Conservation (phyloP, 495 filamentous ascomycete genomes). For the Endocarpon pusillum region DNA sequence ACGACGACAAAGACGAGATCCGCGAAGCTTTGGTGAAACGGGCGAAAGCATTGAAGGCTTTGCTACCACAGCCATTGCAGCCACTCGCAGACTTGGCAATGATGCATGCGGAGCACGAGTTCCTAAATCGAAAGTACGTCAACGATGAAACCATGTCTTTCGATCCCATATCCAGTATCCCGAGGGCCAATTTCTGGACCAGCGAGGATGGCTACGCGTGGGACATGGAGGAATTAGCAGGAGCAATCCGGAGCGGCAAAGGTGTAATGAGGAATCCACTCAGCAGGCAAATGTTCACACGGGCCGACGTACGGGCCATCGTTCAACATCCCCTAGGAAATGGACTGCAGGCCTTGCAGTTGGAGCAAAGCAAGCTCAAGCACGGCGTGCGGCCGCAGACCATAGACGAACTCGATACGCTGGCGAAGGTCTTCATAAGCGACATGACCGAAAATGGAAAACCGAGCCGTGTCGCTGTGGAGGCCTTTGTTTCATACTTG, state of each 20-base stretch:
- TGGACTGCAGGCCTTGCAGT: conserved; percentile 14
- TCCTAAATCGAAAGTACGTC: conserved; percentile 11
- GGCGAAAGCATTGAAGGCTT: conserved; percentile 2
- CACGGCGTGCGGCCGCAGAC: conserved; percentile 19
- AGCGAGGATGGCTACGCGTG: conserved; percentile 25
- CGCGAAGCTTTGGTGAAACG: conserved; percentile 6
- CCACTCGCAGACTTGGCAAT: conserved; percentile 6
- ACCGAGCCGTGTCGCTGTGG: conserved; percentile 15
- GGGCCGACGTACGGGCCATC: conserved; percentile 15
- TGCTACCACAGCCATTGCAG: conserved; percentile 3
- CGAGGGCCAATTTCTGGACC: conserved; percentile 10
- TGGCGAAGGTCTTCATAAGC: conserved; percentile 15
- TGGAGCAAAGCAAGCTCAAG: conserved; percentile 18
- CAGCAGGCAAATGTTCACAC: conserved; percentile 15
- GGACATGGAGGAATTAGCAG: conserved; percentile 22
- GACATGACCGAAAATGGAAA: conserved; percentile 16
- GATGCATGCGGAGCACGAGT: conserved; percentile 12
- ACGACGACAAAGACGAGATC: not conserved
- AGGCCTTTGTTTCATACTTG: conserved; percentile 19
- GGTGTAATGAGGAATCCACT: conserved; percentile 20
- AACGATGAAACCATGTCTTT: conserved; percentile 14
- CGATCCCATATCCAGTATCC: conserved; percentile 11
- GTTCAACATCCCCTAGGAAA: conserved; percentile 18
- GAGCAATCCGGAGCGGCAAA: conserved; percentile 7
- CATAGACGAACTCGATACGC: conserved; percentile 16